These are phyloP conservation scores for Rheum nobile DNA, from an alignment of 148 eudicot genomes.

Conservation along the genomic window DNA sequence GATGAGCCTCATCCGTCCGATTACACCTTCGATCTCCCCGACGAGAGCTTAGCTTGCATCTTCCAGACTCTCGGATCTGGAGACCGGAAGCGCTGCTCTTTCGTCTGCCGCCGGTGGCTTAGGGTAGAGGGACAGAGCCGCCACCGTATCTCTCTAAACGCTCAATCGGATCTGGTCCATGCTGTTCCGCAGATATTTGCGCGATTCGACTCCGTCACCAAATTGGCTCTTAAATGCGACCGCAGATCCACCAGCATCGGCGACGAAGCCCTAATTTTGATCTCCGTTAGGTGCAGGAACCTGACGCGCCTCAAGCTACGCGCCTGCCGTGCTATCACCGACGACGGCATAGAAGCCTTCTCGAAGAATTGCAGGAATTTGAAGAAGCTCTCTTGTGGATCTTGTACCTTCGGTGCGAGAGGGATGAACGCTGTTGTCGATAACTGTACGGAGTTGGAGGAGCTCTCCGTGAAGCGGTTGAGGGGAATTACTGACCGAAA, in stretches of 20 bases:
- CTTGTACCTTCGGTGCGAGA: constrained; percentile 37
- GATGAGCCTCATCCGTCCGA: constrained; percentile 15
- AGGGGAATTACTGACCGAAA: constrained; percentile 30
- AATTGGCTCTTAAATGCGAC: constrained; percentile 45
- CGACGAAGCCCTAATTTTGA: constrained; percentile 29
- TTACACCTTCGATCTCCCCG: constrained; percentile 29
- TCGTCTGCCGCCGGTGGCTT: constrained; percentile 45
- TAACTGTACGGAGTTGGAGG: constrained; percentile 32
- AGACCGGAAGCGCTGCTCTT: constrained; percentile 34
- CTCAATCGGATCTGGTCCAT: constrained; percentile 18
- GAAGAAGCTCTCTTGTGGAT: constrained; percentile 42
- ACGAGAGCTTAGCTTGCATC: constrained; percentile 34
- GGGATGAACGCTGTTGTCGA: constrained; percentile 35
- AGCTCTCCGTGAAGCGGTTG: constrained; percentile 42
- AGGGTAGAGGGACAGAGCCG: constrained; percentile 46
- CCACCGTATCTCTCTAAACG: constrained; percentile 39
- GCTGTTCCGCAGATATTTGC: constrained; percentile 19
- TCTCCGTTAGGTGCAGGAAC: constrained; percentile 27
- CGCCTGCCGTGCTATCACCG: constrained; percentile 38
- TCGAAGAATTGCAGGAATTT: constrained; percentile 30
- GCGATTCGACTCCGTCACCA: constrained; percentile 45
- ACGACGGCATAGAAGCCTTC: constrained; percentile 24
- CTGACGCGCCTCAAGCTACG: constrained; percentile 46
- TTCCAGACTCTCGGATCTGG: constrained; percentile 31
- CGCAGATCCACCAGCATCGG: constrained; percentile 39